Evolutionary conservation across 768 basidiomycete genomes (phyloP), one percentile per base, ranked within the genome.

Genomic region (Tylopilus cervinicoccineus): DNA sequence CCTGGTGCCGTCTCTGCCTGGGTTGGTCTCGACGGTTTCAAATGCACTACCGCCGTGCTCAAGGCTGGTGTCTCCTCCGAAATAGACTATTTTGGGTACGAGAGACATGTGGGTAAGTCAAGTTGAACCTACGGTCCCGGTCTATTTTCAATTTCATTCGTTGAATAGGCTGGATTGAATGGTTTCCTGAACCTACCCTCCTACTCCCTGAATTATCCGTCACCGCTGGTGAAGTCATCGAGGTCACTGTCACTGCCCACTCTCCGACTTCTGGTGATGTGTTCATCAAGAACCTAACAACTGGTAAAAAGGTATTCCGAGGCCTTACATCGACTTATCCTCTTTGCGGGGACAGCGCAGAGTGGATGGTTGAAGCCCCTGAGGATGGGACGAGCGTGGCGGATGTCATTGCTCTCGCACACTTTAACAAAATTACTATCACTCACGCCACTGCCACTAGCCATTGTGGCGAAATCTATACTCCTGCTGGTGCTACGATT

Each of bases 231-330:
- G 47, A 47, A 13, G 5, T 2, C 5, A 14, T 47, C 32, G 11
- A 2, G 26, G 22, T 14, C 5, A 23, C 20, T 5, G 27, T 57
- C 16, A 8, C 13, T 14, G n/a, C 43, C 5, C 22, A 9, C 4
- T 42, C 33, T 12, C 6, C n/a, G 5, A 57, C 33, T 1, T 20
- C 28, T 22, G 55, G 55, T 6, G 23, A 16, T 2, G 55, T 28
- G 12, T 19, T 3, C 12, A 11, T 57, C 17, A 45, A 57, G 29
- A 57, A 57, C 16, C 33, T 48, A 2, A 45, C 47, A 9, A 19
- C n/a, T 6, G n/a, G 31, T 7, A 5, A 1, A 17, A 17, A 9
- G 17, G 16, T 8, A 14, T n/a, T 14, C 5, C 1, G 4, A n/a
- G n/a, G n/a, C n/a, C 32, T 33, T 14, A 33, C 33, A 17, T 17